Evolutionary conservation across 352 stramenopile genomes (phyloP), one percentile per base, ranked within the genome.

Genomic region (Phytophthora palmivora): DNA sequence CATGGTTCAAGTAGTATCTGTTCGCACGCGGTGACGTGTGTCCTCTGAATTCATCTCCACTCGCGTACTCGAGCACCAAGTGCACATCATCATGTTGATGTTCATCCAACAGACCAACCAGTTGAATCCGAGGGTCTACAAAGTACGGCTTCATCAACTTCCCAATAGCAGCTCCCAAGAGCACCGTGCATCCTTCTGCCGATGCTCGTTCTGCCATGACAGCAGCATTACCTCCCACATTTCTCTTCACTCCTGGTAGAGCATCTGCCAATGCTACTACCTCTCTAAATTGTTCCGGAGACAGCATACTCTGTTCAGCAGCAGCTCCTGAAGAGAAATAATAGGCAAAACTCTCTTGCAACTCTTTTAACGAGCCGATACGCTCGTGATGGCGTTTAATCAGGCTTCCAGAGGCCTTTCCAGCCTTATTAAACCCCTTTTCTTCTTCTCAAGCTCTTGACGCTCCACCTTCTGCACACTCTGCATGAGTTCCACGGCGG

Each of bases 1-100:
- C 86, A 63, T 94, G 86, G 67, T 94, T 94, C 15, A 94, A 72
- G 49, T 94, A 94, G 55, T 94, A 94, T 10, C 86, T 70, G 59
- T 94, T 94, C 34, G 86, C 86, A 33, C 86, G 84, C 10, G 84
- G 84, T 5, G 86, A 89, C 26, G 58, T 66, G 53, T 91, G 70
- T 46, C 74, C 77, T 34, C 78, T 72, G 49, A 92, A 92, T 16
- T 46, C 47, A 43, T 94, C 84, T 16, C 79, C 81, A 28, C 81
- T 88, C 50, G 67, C 33, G 63, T 94, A 94, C 61, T 94, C 86
- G 6, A 94, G 68, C 58, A 93, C 86, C 33, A 94, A 60, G 41
- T 94, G 86, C 33, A 94, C 79, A 59, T 94, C 86, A 55, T 94
- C 86, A 19, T 87, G 67, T 41, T 88, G 68, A 28, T 78, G 50